phyloP scores from a whole-genome alignment of 768 basidiomycete genomes.

The Pleurotus salmoneostramineus region DNA sequence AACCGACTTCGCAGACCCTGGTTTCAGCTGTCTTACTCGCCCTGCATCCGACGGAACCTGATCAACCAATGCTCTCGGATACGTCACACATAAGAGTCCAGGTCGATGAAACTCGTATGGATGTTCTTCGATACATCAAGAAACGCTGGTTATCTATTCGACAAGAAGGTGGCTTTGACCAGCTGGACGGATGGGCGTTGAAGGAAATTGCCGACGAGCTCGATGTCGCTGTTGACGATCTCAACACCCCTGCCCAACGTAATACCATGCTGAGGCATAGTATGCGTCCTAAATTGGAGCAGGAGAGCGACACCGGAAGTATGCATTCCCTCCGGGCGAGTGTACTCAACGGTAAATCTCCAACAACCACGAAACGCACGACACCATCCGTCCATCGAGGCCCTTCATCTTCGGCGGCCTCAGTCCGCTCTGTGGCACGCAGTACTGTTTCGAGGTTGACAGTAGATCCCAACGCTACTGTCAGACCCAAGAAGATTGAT shows the following conservation, averaged over 20 bases:
- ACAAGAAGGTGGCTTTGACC: conserved; percentile 75
- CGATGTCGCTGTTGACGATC: conserved; percentile 75
- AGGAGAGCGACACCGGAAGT: conserved; percentile 35
- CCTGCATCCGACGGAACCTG: conserved; percentile 55
- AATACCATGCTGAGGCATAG: conserved; percentile 11
- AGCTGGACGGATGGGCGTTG: conserved; percentile 81
- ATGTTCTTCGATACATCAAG: conserved; percentile 69
- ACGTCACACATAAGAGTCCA: conserved; percentile 69
- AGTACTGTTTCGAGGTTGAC: conserved; percentile 28
- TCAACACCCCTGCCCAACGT: conserved; percentile 43
- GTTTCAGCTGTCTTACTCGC: conserved; percentile 72
- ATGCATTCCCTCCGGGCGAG: conserved; percentile 40
- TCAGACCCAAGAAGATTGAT: not conserved
- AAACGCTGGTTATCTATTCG: conserved; percentile 75
- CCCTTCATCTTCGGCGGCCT: conserved; percentile 24
- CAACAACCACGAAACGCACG: conserved; percentile 21
- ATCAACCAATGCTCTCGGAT: conserved; percentile 57
- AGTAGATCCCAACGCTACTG: not conserved
- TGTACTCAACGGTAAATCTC: conserved; percentile 24
- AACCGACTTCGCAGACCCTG: conserved; percentile 42
- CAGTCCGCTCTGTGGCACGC: conserved; percentile 43
- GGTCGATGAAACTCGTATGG: conserved; percentile 69
- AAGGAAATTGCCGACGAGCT: conserved; percentile 85
- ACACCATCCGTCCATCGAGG: conserved; percentile 11
- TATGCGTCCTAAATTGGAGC: conserved; percentile 28